Conservation (phyloP, 768 basidiomycete species). For the Lyophyllum shimeji region DNA sequence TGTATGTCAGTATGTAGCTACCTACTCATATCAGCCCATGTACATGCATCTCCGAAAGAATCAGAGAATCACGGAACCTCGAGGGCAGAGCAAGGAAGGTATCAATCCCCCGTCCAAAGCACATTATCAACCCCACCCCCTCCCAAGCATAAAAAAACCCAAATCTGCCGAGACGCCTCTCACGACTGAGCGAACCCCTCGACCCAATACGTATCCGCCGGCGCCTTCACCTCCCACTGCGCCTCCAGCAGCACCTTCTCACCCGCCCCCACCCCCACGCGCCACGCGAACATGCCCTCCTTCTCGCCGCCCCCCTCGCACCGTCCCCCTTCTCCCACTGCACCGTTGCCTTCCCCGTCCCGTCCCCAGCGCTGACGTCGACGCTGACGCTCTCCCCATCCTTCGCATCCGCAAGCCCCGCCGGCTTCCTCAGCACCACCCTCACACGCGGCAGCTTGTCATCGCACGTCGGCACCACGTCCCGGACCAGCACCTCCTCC, state of each 20-base stretch:
- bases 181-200: conserved; percentile 11
- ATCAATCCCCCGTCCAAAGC: no score
- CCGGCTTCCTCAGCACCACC: conserved; percentile 47
- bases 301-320: conserved; percentile 50
- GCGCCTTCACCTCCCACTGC: conserved; percentile 53
- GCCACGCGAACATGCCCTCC: conserved; percentile 60
- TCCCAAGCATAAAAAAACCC: no score
- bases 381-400: conserved; percentile 36
- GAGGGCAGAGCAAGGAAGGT: no score
- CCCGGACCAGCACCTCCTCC: conserved; percentile 43
- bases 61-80: no score
- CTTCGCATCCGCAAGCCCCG: conserved; percentile 43
- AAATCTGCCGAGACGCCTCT: neutral
- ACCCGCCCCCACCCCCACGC: conserved; percentile 40
- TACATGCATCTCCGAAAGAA: no score
- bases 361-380: conserved; percentile 14
- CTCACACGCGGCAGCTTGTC: conserved; percentile 34
- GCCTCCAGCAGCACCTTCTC: conserved; percentile 42
- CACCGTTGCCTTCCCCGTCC: conserved; percentile 32
- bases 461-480: conserved; percentile 42
- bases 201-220: conserved; percentile 29
- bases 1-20: neutral
- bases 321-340: conserved; percentile 39
- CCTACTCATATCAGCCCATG: no score
- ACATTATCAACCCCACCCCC: no score